A percentile compares a stretch with the other conserved stretches of the same genome.
Conservation (phyloP, 306 rosid genomes). For the Malus asiatica region DNA sequence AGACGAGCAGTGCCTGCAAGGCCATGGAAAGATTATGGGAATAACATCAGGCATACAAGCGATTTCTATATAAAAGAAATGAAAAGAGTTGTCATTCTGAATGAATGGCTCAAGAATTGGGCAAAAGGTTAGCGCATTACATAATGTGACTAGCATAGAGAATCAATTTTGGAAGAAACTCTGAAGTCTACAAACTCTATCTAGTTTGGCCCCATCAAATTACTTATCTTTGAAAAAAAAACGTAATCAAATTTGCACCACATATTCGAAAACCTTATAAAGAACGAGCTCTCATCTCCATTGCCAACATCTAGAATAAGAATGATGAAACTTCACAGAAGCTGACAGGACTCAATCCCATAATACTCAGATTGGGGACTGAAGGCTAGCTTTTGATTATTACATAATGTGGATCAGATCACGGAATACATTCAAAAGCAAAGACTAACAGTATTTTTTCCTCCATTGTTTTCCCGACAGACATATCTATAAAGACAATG, state of each 20-base stretch:
- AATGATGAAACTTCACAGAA: not conserved
- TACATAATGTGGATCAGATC: not conserved
- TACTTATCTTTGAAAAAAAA: not conserved
- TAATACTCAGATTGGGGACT: not conserved
- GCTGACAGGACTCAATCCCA: not conserved
- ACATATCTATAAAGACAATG: not conserved
- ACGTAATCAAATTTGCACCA: not conserved
- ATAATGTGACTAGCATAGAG: not conserved
- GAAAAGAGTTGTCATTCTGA: not conserved
- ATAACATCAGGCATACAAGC: constrained; percentile 5
- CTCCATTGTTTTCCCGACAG: not conserved
- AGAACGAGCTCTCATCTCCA: not conserved
- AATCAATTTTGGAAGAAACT: not conserved
- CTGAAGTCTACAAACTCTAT: not conserved
- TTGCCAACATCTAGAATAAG: not conserved
- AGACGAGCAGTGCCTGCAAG: constrained; percentile 84
- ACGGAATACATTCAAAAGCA: not conserved
- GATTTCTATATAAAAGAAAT: not conserved
- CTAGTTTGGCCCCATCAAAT: not conserved
- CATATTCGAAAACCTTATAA: not conserved
- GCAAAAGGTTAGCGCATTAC: not conserved
- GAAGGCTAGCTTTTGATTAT: not conserved
- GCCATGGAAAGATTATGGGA: constrained; percentile 21
- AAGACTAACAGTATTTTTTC: not conserved
- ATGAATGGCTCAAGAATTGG: not conserved